These are phyloP conservation scores for Gonium pectorale DNA, from an alignment of 139 green algal species.

Conservation along the genomic window DNA sequence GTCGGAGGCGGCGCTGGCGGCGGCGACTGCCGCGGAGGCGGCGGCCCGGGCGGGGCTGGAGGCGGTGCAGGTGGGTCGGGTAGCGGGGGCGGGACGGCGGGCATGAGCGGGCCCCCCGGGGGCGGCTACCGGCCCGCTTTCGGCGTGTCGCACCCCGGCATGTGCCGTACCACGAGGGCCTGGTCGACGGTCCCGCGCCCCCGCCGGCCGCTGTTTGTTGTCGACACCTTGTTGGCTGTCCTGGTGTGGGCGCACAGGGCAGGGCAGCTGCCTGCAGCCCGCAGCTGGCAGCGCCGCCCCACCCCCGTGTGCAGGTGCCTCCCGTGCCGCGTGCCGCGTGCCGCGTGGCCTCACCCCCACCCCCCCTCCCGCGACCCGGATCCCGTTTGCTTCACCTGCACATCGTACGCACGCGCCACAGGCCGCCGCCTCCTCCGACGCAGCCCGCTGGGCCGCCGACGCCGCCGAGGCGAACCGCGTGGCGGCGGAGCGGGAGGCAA, in stretches of 20 bases:
- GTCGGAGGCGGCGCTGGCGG: conserved; percentile 2
- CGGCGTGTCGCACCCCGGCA: too few relatives aligned
- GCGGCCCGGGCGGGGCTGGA: conserved; percentile 11
- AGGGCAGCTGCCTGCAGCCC: too few relatives aligned
- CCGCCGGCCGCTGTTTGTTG: too few relatives aligned
- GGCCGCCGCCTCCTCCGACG: neutral
- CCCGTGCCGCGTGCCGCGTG: neutral
- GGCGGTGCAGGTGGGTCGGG: conserved; percentile 1
- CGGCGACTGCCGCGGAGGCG: neutral
- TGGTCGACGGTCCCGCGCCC: too few relatives aligned
- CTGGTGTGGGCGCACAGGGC: too few relatives aligned
- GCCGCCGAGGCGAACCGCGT: neutral
- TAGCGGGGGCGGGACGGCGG: too few relatives aligned
- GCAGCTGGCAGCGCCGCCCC: too few relatives aligned
- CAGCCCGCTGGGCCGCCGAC: conserved; percentile 4
- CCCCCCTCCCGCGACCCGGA: neutral
- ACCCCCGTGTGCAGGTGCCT: too few relatives aligned
- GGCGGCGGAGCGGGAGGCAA: conserved; percentile 25
- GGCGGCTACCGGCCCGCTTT: too few relatives aligned
- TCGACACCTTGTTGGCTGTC: too few relatives aligned
- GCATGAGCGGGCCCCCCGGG: too few relatives aligned
- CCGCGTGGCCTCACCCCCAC: neutral
- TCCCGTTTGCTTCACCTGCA: neutral
- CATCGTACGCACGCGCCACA: neutral
- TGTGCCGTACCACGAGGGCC: too few relatives aligned